Base-by-base conservation (phyloP, 192 early-diverging fungal species). In the Haplosporangium gracile region DNA sequence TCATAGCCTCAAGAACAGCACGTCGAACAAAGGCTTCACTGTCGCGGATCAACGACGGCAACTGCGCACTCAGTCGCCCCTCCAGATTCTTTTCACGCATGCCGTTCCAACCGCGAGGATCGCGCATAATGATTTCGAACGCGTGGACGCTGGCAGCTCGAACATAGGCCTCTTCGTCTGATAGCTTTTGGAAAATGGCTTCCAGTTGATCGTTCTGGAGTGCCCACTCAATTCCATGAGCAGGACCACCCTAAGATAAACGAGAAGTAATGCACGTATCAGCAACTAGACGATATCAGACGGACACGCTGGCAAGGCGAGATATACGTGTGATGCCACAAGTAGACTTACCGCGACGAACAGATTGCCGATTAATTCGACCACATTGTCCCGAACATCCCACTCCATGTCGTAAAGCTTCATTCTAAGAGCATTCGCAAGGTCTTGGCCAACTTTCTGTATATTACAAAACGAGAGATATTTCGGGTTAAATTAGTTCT, bases 1-100 rank as follows among this genome's bases (percentile, higher is more conserved):
- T 78, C 80, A 93, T 91, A 8, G 87, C 82, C 57, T 93, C 91
- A 73, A 93, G 79, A 18, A 88, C 88, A 8, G 91, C 89, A 34
- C 90, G 85, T 68, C 92, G 77, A 2, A 93, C 92, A 84, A 91
- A 89, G 2, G 90, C 90, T 69, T 91, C 90, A 2, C 88, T 70
- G 75, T 93, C 92, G 63, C 88, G 82, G 24, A 91, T 83, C 60
- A 93, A 60, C 22, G 51, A 71, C 9, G 92, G 92, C 43, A 93
- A 40, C 45, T 82, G 81, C 16, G 68, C 42, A 32, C 85, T 79
- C 7, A 93, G 49, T 24, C 88, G 75, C 5, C 76, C 77, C 36
- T 83, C 87, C 13, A 88, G 70, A 32, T 78, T 69, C 20, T 90
- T 82, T 9, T 51, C 47, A n/a, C 89, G 79, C 70, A 93, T 91